These are phyloP conservation scores for Sporothrix pseudoabietina DNA, from an alignment of 2,329 filamentous ascomycete genomes.

Conservation along the genomic window DNA sequence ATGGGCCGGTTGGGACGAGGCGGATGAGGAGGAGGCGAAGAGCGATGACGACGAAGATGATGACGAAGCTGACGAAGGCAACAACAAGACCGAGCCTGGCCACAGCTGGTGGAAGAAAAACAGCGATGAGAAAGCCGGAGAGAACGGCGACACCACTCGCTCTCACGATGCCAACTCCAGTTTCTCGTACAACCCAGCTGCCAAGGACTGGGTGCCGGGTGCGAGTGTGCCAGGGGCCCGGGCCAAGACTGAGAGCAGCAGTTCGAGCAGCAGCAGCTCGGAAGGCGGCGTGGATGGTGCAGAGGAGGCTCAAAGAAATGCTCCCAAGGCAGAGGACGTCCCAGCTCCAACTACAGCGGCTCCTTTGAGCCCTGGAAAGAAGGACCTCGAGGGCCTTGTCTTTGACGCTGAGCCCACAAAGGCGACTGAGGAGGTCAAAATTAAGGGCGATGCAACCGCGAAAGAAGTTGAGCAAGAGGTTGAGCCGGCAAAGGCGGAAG, in stretches of 20 bases:
- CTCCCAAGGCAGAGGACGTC: neutral
- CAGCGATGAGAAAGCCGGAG: neutral
- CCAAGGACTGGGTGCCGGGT: neutral
- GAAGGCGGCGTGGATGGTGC: neutral
- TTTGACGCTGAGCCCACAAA: neutral
- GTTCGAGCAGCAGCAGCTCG: neutral
- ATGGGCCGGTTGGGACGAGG: constrained; percentile 31
- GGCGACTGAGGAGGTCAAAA: neutral
- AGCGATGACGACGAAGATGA: neutral
- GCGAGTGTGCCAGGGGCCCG: neutral
- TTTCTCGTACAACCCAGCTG: neutral
- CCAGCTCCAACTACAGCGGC: neutral
- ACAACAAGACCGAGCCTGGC: neutral
- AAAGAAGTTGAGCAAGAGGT: neutral
- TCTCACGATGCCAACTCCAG: neutral
- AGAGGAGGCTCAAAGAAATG: neutral
- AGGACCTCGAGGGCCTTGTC: neutral
- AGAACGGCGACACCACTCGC: neutral
- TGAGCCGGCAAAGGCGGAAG: neutral
- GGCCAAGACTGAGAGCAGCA: neutral
- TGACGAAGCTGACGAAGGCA: neutral
- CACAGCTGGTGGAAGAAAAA: neutral
- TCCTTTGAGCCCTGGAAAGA: neutral
- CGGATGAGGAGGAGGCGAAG: neutral
- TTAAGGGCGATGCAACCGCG: neutral